phyloP scores from a whole-genome alignment of 2,329 filamentous ascomycete genomes.

The Passalora sequoiae region DNA sequence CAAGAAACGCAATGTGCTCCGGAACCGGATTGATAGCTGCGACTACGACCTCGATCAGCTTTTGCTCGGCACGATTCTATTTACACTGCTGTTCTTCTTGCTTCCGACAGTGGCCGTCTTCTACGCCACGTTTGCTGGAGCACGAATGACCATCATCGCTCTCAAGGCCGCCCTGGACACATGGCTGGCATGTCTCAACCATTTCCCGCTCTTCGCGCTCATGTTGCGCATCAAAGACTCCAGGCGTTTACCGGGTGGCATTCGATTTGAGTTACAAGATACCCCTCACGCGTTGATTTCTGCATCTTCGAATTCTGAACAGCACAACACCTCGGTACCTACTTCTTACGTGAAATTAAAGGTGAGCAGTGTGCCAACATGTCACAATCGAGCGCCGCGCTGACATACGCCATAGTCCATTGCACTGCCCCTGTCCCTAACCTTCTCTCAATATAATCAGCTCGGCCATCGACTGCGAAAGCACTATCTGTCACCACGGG shows the following conservation, averaged over 20 bases:
- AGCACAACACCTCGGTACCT: slow-evolving; percentile 43
- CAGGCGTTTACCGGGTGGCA: slow-evolving; percentile 77
- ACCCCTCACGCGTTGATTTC: slow-evolving; percentile 43
- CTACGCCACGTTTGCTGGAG: slow-evolving; percentile 91
- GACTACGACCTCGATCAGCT: slow-evolving; percentile 98
- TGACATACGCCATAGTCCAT: slow-evolving; percentile 59
- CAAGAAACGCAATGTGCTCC: slow-evolving; percentile 94
- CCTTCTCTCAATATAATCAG: slow-evolving; percentile 97
- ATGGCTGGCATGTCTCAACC: slow-evolving; percentile 85
- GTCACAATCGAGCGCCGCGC: slow-evolving; percentile 6
- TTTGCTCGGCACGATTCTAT: slow-evolving; percentile 90
- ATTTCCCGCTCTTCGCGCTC: slow-evolving; percentile 93
- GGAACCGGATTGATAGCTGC: slow-evolving; percentile 96
- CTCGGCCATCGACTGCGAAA: slow-evolving; percentile 87
- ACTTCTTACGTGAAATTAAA: slow-evolving; percentile 84
- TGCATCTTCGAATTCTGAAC: slow-evolving; percentile 9
- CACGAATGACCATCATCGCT: slow-evolving; percentile 89
- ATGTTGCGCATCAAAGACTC: slow-evolving; percentile 96
- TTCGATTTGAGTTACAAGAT: slow-evolving; percentile 84
- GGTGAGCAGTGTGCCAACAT: slow-evolving; percentile 46
- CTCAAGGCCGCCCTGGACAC: slow-evolving; percentile 90
- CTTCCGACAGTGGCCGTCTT: slow-evolving; percentile 94
- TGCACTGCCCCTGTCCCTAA: slow-evolving; percentile 81
- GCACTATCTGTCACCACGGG: slow-evolving; percentile 86
- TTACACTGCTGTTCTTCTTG: slow-evolving; percentile 90